Evolutionary conservation across 2,329 filamentous ascomycete species (phyloP), one percentile per base, ranked within the genome.

Genomic region (Alternaria longipes): DNA sequence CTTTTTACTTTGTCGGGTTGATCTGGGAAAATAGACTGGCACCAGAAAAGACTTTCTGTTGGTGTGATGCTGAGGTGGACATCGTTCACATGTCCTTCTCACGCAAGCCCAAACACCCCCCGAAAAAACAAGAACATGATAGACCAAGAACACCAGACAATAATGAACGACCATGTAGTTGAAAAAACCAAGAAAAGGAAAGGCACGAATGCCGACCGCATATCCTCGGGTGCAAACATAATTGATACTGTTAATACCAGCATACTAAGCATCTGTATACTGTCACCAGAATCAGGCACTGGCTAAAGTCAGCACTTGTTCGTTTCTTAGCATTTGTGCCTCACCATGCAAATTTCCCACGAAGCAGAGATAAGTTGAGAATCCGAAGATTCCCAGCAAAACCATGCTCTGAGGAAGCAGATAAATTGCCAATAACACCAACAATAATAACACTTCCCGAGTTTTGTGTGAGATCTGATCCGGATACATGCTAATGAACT

Each of bases 71-170:
- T 6, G 44, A 53, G 50, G 24, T 24, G 38, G 50, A 53, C 50
- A 44, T 53, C 24, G 24, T 22, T 55, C 16, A n/a, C 36, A 56
- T 30, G 51, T 56, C 32, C 12, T 56, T 51, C 45, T 56, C 41
- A 56, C 50, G 24, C 30, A 51, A 53, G 50, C 36, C 14, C 1
- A 53, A 53, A 53, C 38, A 53, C 36, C 24, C 34, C 20, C 38
- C 38, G 38, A 18, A 53, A 30, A 42, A 53, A 42, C 38, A 53
- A 53, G 50, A 44, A 38, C 24, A 53, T 28, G 44, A 30, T 53
- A 34, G 36, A 53, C 50, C n/a, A 53, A 53, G 50, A 53, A 30
- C 50, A n/a, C 54, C 26, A 56, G 44, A 56, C 26, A 16, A 56
- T n/a, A 11, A 45, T 36, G 44, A 56, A 56, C 36, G 36, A 41